Base-by-base conservation (phyloP, 345 rosid species). In the Erucastrum elatum region DNA sequence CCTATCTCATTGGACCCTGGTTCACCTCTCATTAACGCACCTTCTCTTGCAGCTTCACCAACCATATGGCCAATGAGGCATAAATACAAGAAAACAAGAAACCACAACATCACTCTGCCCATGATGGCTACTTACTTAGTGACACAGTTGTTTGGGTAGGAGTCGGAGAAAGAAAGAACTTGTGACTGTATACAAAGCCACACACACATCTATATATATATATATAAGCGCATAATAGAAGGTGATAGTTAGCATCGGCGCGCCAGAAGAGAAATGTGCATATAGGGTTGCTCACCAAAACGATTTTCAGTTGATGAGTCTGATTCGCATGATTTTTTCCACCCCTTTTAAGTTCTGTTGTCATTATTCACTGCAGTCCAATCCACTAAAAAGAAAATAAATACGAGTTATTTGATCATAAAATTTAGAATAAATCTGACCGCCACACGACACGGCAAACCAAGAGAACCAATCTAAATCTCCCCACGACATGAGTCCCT, bases 31-130 rank as follows among this genome's bases (percentile, higher is more conserved):
- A 80, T 75, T 71, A 51, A n/a, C 56, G 55, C 10, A 30, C 71
- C 46, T 4, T 80, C 79, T 75, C 83, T 75, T 8, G 83, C 76
- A 64, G 83, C 82, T 41, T 74, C 82, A 15, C 3, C 72, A 56
- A 75, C 8, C 68, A 68, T 75, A 69, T 80, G 72, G 64, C 79
- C 79, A 64, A 55, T 29, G 79, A 80, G 68, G 56, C 79, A 74
- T 29, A 79, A 17, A 62, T 39, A 74, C 72, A 70, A 68, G 67
- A 75, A 74, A 80, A 75, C 41, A 69, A 75, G 75, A 74, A 80
- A 75, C 71, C 83, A 63, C 2, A 80, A 31, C 63, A 80, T 39
- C 46, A 39, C 62, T 80, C 71, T 69, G 8, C 53, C 75, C 79
- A 80, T 80, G 33, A 61, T 61, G 56, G 59, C 64, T 72, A 29